These are phyloP conservation scores for Nidularia sp. DNA, from an alignment of 768 basidiomycete genomes.

Conservation along the genomic window DNA sequence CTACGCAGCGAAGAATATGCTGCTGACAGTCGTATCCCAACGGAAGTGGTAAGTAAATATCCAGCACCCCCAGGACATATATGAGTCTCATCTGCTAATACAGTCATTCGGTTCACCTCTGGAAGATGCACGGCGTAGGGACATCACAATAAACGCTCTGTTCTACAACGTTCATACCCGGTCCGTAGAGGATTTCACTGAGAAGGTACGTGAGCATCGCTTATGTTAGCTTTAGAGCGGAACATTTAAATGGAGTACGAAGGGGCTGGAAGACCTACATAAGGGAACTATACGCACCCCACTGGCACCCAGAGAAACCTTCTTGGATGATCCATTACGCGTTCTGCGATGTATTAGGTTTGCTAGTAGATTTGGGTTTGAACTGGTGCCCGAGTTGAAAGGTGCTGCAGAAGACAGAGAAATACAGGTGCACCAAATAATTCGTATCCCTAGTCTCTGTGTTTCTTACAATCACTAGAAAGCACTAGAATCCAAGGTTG, in stretches of 20 bases:
- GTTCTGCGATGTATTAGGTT: constrained; percentile 91
- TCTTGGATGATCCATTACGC: constrained; percentile 90
- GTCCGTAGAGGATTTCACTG: constrained; percentile 82
- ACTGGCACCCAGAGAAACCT: constrained; percentile 80
- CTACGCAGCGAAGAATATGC: constrained; percentile 91
- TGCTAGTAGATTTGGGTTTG: constrained; percentile 85
- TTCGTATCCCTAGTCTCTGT: constrained; percentile 16
- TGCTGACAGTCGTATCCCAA: constrained; percentile 83
- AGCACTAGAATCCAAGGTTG: constrained; percentile 75
- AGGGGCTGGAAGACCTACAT: constrained; percentile 85
- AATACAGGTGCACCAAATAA: constrained; percentile 50
- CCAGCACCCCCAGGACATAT: no score
- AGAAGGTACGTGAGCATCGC: constrained; percentile 43
- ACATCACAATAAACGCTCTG: constrained; percentile 92
- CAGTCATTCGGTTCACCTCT: constrained; percentile 90
- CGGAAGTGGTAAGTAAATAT: constrained; percentile 61
- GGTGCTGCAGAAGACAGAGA: constrained; percentile 54
- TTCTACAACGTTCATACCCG: constrained; percentile 94
- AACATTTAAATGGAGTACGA: neutral
- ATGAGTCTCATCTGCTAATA: no score
- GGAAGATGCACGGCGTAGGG: constrained; percentile 86
- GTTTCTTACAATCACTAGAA: constrained; percentile 31
- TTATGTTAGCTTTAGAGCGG: constrained; percentile 1
- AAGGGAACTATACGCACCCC: constrained; percentile 85
- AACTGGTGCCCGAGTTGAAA: constrained; percentile 63